Evolutionary conservation across 2,329 filamentous ascomycete genomes (phyloP).

Genomic region (Nothophaeocryptopus gaeumannii): DNA sequence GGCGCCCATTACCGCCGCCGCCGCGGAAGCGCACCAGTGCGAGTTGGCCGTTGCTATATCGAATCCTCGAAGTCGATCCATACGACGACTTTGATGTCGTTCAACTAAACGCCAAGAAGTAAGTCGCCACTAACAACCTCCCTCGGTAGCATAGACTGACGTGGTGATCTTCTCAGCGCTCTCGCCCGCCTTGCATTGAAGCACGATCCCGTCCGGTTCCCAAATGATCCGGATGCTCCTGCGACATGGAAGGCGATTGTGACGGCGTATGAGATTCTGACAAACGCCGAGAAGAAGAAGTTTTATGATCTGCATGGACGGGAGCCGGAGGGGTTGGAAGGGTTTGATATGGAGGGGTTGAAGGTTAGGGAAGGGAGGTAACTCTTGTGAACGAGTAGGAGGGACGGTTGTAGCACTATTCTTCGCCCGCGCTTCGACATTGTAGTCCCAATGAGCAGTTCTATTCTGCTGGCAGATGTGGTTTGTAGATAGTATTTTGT

Average conservation of each 20-base stretch:
- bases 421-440: too few species aligned
- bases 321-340: conserved; percentile 16
- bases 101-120: conserved; percentile 18
- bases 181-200: conserved; percentile 19
- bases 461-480: too few species aligned
- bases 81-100: conserved; percentile 16
- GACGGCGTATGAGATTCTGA: conserved; percentile 25
- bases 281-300: conserved; percentile 19
- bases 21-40: conserved; percentile 11
- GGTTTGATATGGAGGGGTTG: conserved; percentile 18
- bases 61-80: conserved; percentile 27
- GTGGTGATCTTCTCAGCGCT: conserved; percentile 13
- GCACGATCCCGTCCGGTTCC: conserved; percentile 22
- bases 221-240: conserved; percentile 27
- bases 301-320: conserved; percentile 23
- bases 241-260: conserved; percentile 26
- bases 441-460: too few species aligned
- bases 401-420: too few species aligned
- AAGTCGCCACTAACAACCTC: not conserved
- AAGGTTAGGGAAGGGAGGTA: conserved; percentile 1
- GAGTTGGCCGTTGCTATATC: conserved; percentile 26
- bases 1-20: not conserved
- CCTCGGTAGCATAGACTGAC: too few species aligned
- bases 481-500: too few species aligned
- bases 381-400: too few species aligned